Conservation (phyloP, 116 monocot genomes). For the Posidonia oceanica region DNA sequence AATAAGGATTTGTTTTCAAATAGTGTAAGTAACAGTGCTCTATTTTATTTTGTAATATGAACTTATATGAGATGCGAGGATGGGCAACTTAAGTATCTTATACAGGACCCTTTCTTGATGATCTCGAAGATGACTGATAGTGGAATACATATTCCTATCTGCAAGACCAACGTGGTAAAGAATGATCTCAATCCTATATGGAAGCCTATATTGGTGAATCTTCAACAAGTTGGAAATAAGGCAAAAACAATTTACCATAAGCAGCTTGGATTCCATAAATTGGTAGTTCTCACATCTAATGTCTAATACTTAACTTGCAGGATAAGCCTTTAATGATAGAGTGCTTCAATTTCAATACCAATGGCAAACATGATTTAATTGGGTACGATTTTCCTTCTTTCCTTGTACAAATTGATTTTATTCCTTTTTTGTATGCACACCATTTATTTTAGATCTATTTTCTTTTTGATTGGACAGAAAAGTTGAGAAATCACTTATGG, state of each 20-base stretch:
- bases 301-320: constrained; percentile 29
- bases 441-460: constrained; percentile 3
- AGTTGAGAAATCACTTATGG: constrained; percentile 62
- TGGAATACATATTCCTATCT: constrained; percentile 65
- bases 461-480: constrained; percentile 46
- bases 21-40: constrained; percentile 46
- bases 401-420: constrained; percentile 3
- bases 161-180: constrained; percentile 84
- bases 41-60: background rate
- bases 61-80: background rate
- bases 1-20: constrained; percentile 90
- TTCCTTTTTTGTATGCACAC: background rate
- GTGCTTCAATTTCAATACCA: constrained; percentile 88
- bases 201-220: constrained; percentile 64
- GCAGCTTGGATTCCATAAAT: background rate
- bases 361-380: constrained; percentile 84
- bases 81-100: background rate
- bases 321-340: constrained; percentile 77
- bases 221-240: constrained; percentile 88
- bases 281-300: background rate
- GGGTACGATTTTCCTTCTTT: constrained; percentile 40
- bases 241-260: constrained; percentile 14
- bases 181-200: constrained; percentile 88
- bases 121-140: constrained; percentile 60
- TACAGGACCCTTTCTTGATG: constrained; percentile 85